Evolutionary conservation across 345 rosid species (phyloP), one percentile per base, ranked within the genome.

Genomic region (Nephelium lappaceum): DNA sequence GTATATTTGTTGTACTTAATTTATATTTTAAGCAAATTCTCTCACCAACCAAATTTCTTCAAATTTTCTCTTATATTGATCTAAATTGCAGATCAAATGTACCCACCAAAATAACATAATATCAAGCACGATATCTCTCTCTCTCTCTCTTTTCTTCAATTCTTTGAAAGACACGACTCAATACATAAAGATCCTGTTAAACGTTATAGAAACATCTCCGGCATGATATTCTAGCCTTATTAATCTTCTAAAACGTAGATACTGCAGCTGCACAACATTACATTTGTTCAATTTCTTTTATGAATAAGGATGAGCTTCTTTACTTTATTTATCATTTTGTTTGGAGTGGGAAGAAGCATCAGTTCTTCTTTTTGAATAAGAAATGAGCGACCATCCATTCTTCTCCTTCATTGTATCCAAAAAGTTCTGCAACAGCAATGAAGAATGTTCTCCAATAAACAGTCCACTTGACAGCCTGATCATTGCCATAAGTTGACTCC

Each of bases 391-490:
- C 88, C 97, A 93, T 90, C 94, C 99, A 95, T 85, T 92, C 97
- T 41, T 92, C 93, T 63, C 97, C 98, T 24, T 91, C 85, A 86
- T 81, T 91, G 87, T 93, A 95, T 41, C 89, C 95, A 11, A 91
- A 93, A 80, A 93, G 93, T 78, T 95, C 97, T 8, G 98, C 98
- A 75, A 91, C 97, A 0, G 95, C 83, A 0, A 93, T 90, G 77
- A 95, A 93, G 86, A 93, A 91, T 25, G 97, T 91, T 85, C 93
- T 86, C 99, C 98, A 89, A 72, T 95, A 92, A 55, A 88, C 96
- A 1, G 85, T 92, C 98, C 99, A 93, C 83, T 91, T 93, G 78
- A 91, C 83, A 61, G 94, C 88, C 27, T 86, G 85, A 66, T 92
- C 93, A 79, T 90, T 92, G 73, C 98, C 98, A 69, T 92, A 92